phyloP scores from a whole-genome alignment of 805 yeast genomes.

The Candida nanaspora region DNA sequence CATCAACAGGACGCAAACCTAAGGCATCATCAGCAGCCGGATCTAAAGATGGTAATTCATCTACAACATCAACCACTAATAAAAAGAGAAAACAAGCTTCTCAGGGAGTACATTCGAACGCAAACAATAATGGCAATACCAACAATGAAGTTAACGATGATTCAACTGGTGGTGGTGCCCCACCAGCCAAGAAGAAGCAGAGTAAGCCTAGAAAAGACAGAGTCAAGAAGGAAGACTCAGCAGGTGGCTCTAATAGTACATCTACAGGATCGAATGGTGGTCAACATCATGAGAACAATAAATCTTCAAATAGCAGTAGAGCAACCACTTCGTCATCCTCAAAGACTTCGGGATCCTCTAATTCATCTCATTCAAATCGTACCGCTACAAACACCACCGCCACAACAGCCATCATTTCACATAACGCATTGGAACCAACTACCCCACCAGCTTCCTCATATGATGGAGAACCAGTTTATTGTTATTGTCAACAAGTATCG shows the following conservation, averaged over 20 bases:
- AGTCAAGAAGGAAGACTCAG: background rate
- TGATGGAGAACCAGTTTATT: slow-evolving; percentile 69
- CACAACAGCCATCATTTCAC: slow-evolving; percentile 5
- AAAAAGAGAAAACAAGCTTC: background rate
- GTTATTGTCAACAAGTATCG: slow-evolving; percentile 95
- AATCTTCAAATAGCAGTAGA: too few relatives aligned
- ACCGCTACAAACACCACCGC: too few relatives aligned
- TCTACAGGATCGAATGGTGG: too few relatives aligned
- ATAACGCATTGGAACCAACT: background rate
- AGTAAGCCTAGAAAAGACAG: background rate
- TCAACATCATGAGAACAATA: background rate
- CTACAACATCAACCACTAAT: too few relatives aligned
- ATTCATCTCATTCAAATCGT: too few relatives aligned
- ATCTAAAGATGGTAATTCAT: too few relatives aligned
- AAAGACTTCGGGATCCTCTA: too few relatives aligned
- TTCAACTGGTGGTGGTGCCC: background rate
- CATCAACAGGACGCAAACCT: too few relatives aligned
- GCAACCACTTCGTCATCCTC: too few relatives aligned
- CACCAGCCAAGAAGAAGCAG: background rate
- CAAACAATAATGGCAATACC: background rate
- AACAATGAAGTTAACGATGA: background rate
- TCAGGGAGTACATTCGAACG: background rate
- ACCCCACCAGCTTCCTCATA: background rate
- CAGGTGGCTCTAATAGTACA: background rate
- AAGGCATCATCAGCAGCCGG: too few relatives aligned